A percentile compares a stretch with the other conserved stretches of the same genome.
Conservation (phyloP, 148 eudicot genomes). For the Chenopodium berlandieri region DNA sequence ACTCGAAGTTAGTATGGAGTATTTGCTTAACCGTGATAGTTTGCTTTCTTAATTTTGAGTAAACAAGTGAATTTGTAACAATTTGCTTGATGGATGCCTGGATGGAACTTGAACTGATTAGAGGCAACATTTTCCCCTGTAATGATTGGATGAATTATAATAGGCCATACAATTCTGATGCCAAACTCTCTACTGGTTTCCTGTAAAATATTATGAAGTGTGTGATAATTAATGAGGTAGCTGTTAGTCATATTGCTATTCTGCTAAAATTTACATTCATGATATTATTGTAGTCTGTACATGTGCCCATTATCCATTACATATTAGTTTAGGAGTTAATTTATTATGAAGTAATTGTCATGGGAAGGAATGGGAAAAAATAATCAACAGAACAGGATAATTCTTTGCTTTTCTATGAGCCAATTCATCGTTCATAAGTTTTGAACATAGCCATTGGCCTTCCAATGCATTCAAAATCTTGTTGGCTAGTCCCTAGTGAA, state of each 20-base stretch:
- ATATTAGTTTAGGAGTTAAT: too few species aligned
- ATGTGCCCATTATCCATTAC: too few species aligned
- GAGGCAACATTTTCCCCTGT: not conserved
- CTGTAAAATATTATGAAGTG: too few species aligned
- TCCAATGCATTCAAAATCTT: not conserved
- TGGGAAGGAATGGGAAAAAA: not conserved
- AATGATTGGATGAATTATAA: not conserved
- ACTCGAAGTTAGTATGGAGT: not conserved
- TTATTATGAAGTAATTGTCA: too few species aligned
- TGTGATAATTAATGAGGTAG: too few species aligned
- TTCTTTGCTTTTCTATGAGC: not conserved
- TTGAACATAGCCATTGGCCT: not conserved
- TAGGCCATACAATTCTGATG: too few species aligned
- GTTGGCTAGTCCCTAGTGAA: not conserved
- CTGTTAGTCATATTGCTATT: too few species aligned
- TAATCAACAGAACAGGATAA: not conserved
- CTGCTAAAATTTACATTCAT: too few species aligned
- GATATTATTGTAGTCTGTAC: too few species aligned
- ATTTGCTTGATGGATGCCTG: not conserved
- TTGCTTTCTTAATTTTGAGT: too few species aligned
- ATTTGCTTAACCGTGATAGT: not conserved
- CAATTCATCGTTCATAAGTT: not conserved
- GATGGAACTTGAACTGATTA: not conserved
- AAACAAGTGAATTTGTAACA: not conserved
- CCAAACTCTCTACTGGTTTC: too few species aligned